Conservation (phyloP, 2,329 filamentous ascomycete species). For the Hymenoscyphus linearis region DNA sequence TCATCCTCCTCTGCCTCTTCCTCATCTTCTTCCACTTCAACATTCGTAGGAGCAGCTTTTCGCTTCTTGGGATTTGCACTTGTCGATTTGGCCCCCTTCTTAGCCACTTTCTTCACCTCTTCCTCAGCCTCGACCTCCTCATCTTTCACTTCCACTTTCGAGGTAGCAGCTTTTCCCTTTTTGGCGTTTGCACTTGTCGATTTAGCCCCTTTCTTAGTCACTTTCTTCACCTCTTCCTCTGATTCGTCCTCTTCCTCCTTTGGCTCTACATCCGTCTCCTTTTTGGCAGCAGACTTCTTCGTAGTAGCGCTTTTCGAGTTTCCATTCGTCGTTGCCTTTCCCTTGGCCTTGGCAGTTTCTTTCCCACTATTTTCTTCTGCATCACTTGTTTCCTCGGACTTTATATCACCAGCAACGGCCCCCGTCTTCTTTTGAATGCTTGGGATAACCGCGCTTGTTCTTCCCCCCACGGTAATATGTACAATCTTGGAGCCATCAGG, state of each 20-base stretch:
- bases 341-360: not conserved
- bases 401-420: conserved; percentile 18
- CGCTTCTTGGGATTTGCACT: not conserved
- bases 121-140: not conserved
- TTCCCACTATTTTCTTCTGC: not conserved
- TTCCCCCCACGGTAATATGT: conserved; percentile 82
- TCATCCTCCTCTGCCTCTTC: not conserved
- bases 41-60: not conserved
- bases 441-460: conserved; percentile 86
- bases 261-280: conserved; percentile 6
- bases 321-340: conserved; percentile 6
- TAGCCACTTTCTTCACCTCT: not conserved
- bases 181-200: not conserved
- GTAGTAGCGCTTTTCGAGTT: conserved; percentile 2
- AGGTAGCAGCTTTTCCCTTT: not conserved
- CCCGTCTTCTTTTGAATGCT: conserved; percentile 72
- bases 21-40: not conserved
- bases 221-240: not conserved
- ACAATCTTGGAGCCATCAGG: conserved; percentile 82
- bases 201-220: not conserved
- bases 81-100: not conserved
- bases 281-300: not conserved
- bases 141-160: not conserved
- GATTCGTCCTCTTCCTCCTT: not conserved
- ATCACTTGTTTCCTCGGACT: conserved; percentile 4